Percentiles rank a stretch among this genome's conserved stretches.
These are phyloP conservation scores for Entomortierella beljakovae DNA, from an alignment of 192 early-diverging fungal species.

Conservation along the genomic window DNA sequence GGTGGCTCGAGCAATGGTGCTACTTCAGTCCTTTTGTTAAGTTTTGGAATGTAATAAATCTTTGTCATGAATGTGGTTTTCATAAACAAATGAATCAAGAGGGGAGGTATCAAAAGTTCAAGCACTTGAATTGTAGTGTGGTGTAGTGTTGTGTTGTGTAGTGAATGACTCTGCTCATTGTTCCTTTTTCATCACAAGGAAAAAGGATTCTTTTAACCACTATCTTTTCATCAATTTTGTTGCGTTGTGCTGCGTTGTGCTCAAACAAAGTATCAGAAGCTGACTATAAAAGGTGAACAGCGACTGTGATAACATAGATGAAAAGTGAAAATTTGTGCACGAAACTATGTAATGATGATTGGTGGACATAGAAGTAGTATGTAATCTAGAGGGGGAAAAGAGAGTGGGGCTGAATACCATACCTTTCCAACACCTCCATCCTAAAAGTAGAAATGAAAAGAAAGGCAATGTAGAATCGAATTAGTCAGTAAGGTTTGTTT, in stretches of 20 bases:
- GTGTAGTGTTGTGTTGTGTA: not conserved
- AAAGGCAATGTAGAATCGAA: not conserved
- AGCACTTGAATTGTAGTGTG: not conserved
- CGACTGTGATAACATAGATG: not conserved
- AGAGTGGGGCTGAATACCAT: constrained; percentile 26
- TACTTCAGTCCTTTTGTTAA: not conserved
- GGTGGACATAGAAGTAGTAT: not conserved
- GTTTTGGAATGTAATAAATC: not conserved
- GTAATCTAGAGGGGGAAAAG: not conserved
- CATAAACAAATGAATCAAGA: no score
- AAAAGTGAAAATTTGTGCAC: not conserved
- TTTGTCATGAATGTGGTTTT: not conserved
- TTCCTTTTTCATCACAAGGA: not conserved
- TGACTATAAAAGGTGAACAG: not conserved
- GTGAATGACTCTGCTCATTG: not conserved
- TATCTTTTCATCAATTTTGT: not conserved
- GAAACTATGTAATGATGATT: not conserved
- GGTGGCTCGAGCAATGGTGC: not conserved
- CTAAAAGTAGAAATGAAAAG: constrained; percentile 9
- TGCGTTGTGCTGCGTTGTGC: not conserved
- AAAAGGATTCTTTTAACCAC: not conserved
- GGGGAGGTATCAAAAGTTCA: no score
- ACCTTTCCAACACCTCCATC: constrained; percentile 79
- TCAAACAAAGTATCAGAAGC: not conserved
- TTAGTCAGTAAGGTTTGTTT: not conserved